Base-by-base conservation (phyloP, 1,284 basidiomycete genomes). In the Hemileia vastatrix region DNA sequence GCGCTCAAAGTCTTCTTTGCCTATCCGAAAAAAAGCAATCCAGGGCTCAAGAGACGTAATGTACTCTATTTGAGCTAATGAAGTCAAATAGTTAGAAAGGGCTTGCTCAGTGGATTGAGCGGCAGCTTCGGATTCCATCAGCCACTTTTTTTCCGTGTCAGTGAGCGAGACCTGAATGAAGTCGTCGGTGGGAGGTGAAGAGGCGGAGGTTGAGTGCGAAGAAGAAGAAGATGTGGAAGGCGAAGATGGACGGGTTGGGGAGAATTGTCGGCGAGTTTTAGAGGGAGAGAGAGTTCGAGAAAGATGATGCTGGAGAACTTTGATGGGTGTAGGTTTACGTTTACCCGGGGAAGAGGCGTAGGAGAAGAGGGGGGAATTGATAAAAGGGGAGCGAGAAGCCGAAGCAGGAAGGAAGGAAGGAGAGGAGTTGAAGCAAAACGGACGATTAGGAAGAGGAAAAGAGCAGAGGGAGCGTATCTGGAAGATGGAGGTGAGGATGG, bases 1-100 rank as follows among this genome's bases (percentile, higher is more conserved):
- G 18, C 52, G 51, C 40, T 61, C 59, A 13, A 61, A 44, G 32
- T 61, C 59, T 33, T 61, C 32, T 43, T 61, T 61, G 23, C 59
- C 52, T 23, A 54, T 53, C 21, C 40, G 54, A 45, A 61, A 61
- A 43, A 60, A 60, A 6, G 49, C 19, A 32, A 44, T 33, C 58
- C 58, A 60, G 23, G 24, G 18, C 36, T 24, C 3, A 50, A 53
- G 4, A 40, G n/a, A 18, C 49, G 24, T 15, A 52, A 23, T n/a
- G 49, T 33, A 19, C 44, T 49, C 19, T n/a, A n/a, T n/a, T n/a
- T 52, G 44, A 11, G 59, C 50, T 11, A 61, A 45, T 19, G 18
- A 15, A 31, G 52, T 61, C 19, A 61, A 45, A 40, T 61, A 61
- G 27, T 18, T 23, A 23, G 52, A 43, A 31, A 61, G 32, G 36